Conservation (phyloP, 2,329 filamentous ascomycete species). For the Colletotrichum endophyticum region DNA sequence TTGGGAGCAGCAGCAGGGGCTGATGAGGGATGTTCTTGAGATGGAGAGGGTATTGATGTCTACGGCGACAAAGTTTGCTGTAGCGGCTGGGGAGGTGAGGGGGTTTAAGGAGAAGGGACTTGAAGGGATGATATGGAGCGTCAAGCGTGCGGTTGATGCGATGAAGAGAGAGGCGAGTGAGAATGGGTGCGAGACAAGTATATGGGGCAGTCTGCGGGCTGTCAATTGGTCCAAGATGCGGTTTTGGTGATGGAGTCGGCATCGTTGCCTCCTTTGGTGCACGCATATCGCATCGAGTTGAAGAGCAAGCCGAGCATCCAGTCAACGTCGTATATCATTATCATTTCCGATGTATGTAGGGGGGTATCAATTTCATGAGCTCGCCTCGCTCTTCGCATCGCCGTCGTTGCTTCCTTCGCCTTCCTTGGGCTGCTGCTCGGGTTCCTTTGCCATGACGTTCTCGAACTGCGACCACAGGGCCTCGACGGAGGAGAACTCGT, state of each 20-base stretch:
- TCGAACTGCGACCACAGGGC: slow-evolving; percentile 98
- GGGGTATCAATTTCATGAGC: slow-evolving; percentile 24
- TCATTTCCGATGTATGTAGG: background rate
- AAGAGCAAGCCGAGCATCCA: background rate
- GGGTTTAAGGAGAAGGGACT: background rate
- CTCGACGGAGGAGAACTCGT: slow-evolving; percentile 97
- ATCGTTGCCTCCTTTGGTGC: background rate
- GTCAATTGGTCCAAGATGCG: background rate
- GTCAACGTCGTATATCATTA: background rate
- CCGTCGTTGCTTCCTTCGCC: slow-evolving; percentile 25
- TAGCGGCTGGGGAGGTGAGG: background rate
- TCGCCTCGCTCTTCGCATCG: slow-evolving; percentile 29
- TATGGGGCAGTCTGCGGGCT: background rate
- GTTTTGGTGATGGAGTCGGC: background rate
- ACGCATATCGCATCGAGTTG: background rate
- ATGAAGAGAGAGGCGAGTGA: background rate
- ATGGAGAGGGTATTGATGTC: background rate
- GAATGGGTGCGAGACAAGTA: background rate
- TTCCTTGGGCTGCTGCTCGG: slow-evolving; percentile 36
- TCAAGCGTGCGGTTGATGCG: background rate
- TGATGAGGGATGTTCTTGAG: background rate
- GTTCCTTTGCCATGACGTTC: slow-evolving; percentile 85
- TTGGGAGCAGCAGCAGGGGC: background rate
- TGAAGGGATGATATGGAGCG: background rate
- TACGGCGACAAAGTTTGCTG: background rate